Percentiles rank a stretch among this genome's conserved stretches.
Conservation (phyloP, 768 basidiomycete genomes). For the Pleurotus ostreatus region DNA sequence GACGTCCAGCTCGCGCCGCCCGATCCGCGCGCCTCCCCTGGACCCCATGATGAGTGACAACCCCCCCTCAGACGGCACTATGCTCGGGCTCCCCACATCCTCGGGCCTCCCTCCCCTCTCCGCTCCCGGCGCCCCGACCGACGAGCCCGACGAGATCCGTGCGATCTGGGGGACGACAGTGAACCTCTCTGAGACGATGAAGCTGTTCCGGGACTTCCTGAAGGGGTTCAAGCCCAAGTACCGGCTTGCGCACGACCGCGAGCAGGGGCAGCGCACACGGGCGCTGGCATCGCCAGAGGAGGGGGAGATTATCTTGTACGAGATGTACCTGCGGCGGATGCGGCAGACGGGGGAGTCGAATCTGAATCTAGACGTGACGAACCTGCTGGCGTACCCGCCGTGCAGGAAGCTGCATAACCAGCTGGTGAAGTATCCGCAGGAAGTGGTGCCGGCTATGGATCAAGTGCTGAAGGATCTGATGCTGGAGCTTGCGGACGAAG, state of each 20-base stretch:
- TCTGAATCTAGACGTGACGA: slow-evolving; percentile 85
- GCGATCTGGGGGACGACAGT: slow-evolving; percentile 99
- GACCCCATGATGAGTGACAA: slow-evolving; percentile 31
- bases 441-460: slow-evolving; percentile 97
- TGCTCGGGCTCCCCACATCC: slow-evolving; percentile 54
- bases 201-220: slow-evolving; percentile 83
- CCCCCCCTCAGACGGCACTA: slow-evolving; percentile 55
- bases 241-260: slow-evolving; percentile 66
- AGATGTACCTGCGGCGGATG: slow-evolving; percentile 79
- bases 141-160: slow-evolving; percentile 79
- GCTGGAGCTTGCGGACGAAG: slow-evolving; percentile 81
- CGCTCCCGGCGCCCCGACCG: slow-evolving; percentile 56
- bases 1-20: slow-evolving; percentile 34
- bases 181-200: slow-evolving; percentile 88
- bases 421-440: slow-evolving; percentile 91
- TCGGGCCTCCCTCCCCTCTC: slow-evolving; percentile 50
- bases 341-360: slow-evolving; percentile 90
- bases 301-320: slow-evolving; percentile 70
- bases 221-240: slow-evolving; percentile 93
- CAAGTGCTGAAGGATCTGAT: slow-evolving; percentile 91
- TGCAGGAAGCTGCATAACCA: slow-evolving; percentile 80
- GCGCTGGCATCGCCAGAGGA: slow-evolving; percentile 57
- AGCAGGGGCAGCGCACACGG: slow-evolving; percentile 48
- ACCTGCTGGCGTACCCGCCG: slow-evolving; percentile 83
- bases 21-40: slow-evolving; percentile 26